Base-by-base conservation (phyloP, 2,329 filamentous ascomycete genomes). In the Zymoseptoria ardabiliae region DNA sequence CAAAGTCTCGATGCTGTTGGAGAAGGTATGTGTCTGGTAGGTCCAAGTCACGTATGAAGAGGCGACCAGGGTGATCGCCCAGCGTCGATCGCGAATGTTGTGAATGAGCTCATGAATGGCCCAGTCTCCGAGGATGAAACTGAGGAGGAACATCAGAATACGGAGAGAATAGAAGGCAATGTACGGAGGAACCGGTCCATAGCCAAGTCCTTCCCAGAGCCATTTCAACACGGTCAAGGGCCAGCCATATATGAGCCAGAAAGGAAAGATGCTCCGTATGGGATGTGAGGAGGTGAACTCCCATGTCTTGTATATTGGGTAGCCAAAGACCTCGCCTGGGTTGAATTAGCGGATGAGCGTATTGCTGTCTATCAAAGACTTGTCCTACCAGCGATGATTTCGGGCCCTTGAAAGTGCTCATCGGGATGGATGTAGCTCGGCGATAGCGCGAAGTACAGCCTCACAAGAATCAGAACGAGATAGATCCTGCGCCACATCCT, bases 41-140 rank as follows among this genome's bases (percentile, higher is more conserved):
- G 93, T 97, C 93, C 94, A 99, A 53, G 94, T 99, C 67, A 97
- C 93, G 76, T 97, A 99, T 23, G 91, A 97, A 25, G 93, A 97
- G 52, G 93, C 91, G 61, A 97, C 89, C 59, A 99, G 81, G 52
- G 95, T 80, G 51, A 95, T 84, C 9, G 91, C 90, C 58, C 88
- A 79, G 67, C 84, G 84, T 63, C 91, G 86, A 69, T 83, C 78
- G 61, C 86, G 86, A 63, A 85, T 85, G 48, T 88, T 88, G 62
- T 86, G 85, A 58, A 97, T 86, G 64, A 97, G 81, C 74, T 99
- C 94, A 78, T 96, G 86, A 60, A 99, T 84, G 10, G 94, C 94
- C 93, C 94, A 97, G 78, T 99, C 94, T 76, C 97, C 91, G 63
- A 99, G 82, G 57, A 99, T 91, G 74, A 99, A 96, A 79, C 92